Conservation (phyloP, 176 grass and related monocot species). For the Oryza brachyantha region DNA sequence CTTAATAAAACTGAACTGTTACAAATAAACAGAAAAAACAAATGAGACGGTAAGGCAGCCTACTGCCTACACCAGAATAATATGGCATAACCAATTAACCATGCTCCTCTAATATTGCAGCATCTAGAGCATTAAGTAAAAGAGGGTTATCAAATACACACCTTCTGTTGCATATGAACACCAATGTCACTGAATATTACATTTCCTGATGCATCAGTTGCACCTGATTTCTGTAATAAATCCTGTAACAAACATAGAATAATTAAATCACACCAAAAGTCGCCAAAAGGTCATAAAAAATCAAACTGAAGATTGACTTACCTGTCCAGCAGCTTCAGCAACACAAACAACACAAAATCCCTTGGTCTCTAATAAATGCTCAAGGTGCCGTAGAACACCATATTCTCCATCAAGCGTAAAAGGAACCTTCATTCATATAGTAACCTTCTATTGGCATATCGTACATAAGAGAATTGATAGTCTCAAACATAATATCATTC, state of each 20-base stretch:
- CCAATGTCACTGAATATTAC: conserved; percentile 60
- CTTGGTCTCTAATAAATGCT: conserved; percentile 71
- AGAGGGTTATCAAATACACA: conserved; percentile 16
- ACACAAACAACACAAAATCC: conserved; percentile 86
- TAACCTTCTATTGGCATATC: conserved; percentile 4
- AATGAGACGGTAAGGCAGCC: not conserved
- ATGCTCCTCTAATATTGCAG: not conserved
- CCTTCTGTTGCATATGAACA: conserved; percentile 71
- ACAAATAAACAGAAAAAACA: not conserved
- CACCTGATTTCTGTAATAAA: conserved; percentile 57
- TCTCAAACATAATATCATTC: not conserved
- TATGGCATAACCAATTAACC: not conserved
- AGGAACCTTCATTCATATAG: conserved; percentile 52
- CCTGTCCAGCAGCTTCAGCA: conserved; percentile 95
- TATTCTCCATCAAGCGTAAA: conserved; percentile 81
- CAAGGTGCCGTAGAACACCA: conserved; percentile 77
- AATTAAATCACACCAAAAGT: not conserved
- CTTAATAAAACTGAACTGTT: not conserved
- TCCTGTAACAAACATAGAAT: conserved; percentile 45
- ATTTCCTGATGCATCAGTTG: conserved; percentile 77
- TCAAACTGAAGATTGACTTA: conserved; percentile 46
- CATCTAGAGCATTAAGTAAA: not conserved
- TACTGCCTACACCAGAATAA: not conserved
- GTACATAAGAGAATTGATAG: conserved; percentile 2
- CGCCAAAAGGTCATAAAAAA: not conserved